phyloP scores from a whole-genome alignment of 208 protist genomes.

The Leishmania martiniquensis region DNA sequence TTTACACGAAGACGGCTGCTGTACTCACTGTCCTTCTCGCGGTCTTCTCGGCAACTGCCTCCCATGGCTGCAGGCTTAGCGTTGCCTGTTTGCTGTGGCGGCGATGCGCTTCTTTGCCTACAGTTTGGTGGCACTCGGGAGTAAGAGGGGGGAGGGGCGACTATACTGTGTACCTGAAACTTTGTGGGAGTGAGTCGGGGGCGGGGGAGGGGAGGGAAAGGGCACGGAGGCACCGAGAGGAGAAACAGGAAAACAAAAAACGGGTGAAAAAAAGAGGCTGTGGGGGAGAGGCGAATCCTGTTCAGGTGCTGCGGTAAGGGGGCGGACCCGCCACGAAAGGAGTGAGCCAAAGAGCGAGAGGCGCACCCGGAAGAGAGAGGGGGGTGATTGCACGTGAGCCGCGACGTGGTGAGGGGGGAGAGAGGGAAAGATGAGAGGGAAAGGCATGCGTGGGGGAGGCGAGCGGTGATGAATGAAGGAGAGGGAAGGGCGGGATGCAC shows the following conservation, averaged over 20 bases:
- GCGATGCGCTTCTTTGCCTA: not conserved
- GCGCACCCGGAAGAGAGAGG: not conserved
- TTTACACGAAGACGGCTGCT: slow-evolving; percentile 31
- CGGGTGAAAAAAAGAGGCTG: not conserved
- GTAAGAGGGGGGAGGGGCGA: not conserved
- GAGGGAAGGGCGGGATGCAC: not conserved
- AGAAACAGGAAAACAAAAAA: not conserved
- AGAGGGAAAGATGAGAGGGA: not conserved
- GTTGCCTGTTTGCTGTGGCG: not conserved
- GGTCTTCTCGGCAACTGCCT: slow-evolving; percentile 14
- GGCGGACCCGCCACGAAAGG: not conserved
- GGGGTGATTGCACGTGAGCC: not conserved
- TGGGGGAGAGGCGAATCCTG: too few relatives aligned
- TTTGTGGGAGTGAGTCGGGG: not conserved
- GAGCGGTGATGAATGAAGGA: not conserved
- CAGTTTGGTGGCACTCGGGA: slow-evolving; percentile 1
- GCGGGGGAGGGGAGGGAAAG: slow-evolving; percentile 5
- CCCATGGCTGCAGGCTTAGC: slow-evolving; percentile 14
- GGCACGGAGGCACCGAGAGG: not conserved
- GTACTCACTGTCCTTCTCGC: slow-evolving; percentile 28
- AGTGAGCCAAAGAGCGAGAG: not conserved
- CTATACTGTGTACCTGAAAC: not conserved
- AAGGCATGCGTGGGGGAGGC: too few relatives aligned
- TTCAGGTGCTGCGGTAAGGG: too few relatives aligned
- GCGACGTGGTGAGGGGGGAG: not conserved